phyloP scores from a whole-genome alignment of 2,329 filamentous ascomycete species.

The Bipolaris oryzae region DNA sequence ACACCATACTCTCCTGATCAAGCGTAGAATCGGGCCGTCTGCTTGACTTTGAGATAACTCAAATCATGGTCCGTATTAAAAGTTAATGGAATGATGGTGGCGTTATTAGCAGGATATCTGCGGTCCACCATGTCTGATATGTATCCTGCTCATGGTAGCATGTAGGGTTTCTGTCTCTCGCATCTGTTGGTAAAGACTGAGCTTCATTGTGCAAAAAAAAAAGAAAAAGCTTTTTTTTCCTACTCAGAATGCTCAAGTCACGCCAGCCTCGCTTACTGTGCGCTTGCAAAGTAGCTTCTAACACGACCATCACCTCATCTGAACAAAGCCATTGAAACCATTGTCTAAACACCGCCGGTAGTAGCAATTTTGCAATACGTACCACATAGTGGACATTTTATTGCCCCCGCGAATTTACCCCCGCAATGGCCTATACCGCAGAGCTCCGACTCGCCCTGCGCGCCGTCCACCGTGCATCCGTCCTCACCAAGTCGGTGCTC shows the following conservation, averaged over 20 bases:
- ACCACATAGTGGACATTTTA: conserved; percentile 5
- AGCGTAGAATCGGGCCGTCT: conserved; percentile 9
- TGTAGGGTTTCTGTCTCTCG: neutral
- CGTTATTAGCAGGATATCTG: neutral
- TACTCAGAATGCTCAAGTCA: neutral
- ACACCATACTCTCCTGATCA: conserved; percentile 3
- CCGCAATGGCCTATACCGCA: conserved; percentile 25
- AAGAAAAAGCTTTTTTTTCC: neutral
- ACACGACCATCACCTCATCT: conserved; percentile 16
- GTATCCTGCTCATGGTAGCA: neutral
- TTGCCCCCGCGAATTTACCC: neutral
- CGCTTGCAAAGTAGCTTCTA: conserved; percentile 15
- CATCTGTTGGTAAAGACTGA: neutral
- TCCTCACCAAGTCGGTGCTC: conserved; percentile 63
- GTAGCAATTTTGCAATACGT: conserved; percentile 8
- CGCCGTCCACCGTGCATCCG: conserved; percentile 62
- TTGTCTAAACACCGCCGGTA: conserved; percentile 7
- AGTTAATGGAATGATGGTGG: conserved; percentile 8
- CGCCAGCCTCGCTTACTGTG: conserved; percentile 23
- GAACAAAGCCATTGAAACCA: conserved; percentile 18
- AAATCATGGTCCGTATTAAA: conserved; percentile 3
- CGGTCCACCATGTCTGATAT: conserved; percentile 4
- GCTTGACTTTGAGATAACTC: neutral
- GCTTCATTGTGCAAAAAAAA: conserved; percentile 5
- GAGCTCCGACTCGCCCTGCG: conserved; percentile 43